Evolutionary conservation across 306 rosid species (phyloP).

Genomic region (Ochetophila trinervis): DNA sequence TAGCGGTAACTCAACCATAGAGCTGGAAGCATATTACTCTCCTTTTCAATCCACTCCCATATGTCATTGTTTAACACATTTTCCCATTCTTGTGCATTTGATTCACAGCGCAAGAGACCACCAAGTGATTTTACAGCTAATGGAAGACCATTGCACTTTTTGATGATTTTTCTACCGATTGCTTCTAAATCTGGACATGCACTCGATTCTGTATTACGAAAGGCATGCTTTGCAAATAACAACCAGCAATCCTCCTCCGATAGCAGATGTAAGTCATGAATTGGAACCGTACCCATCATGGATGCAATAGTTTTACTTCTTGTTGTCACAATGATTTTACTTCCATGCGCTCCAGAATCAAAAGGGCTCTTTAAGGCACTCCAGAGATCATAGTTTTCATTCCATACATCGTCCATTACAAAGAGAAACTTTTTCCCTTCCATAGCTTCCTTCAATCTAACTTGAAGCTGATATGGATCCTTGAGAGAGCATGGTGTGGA

Average conservation of each 20-base stretch:
- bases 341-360: slow-evolving; percentile 1
- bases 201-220: background rate
- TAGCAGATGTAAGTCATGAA: background rate
- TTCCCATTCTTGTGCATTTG: background rate
- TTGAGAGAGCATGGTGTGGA: background rate
- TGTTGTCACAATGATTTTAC: slow-evolving; percentile 20
- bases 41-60: background rate
- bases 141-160: slow-evolving; percentile 23
- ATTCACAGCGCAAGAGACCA: slow-evolving; percentile 9
- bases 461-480: slow-evolving; percentile 7
- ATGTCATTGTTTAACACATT: background rate
- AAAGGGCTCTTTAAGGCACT: background rate
- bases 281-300: background rate
- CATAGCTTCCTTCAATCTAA: slow-evolving; percentile 1
- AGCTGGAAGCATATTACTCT: slow-evolving; percentile 8
- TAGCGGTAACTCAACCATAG: slow-evolving; percentile 21
- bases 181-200: background rate
- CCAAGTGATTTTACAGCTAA: slow-evolving; percentile 12
- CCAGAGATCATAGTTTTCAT: slow-evolving; percentile 6
- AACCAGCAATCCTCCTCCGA: slow-evolving; percentile 14
- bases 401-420: slow-evolving; percentile 27
- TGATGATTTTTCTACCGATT: slow-evolving; percentile 22
- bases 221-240: slow-evolving; percentile 16
- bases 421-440: slow-evolving; percentile 11
- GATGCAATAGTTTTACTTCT: background rate